Evolutionary conservation across 345 rosid species (phyloP).

Genomic region (Kandelia obovata): DNA sequence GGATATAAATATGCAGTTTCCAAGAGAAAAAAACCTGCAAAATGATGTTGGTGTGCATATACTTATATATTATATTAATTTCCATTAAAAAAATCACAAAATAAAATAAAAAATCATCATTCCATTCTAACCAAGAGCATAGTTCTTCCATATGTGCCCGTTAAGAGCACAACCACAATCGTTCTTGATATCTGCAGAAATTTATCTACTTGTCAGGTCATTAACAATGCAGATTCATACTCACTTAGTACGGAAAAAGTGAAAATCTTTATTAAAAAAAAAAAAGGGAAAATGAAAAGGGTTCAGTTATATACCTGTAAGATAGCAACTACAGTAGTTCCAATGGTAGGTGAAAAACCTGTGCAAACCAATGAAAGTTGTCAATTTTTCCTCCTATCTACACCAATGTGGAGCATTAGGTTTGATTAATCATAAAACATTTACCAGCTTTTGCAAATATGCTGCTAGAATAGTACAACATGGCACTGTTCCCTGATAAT

Average conservation of each 20-base stretch:
- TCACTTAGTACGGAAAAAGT: not conserved
- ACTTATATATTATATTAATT: not conserved
- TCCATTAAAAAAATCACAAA: no score
- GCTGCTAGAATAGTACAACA: conserved; percentile 31
- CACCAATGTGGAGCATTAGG: not conserved
- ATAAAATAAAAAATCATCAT: no score
- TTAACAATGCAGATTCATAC: not conserved
- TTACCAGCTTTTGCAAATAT: conserved; percentile 43
- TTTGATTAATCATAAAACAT: not conserved
- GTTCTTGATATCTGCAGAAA: conserved; percentile 29
- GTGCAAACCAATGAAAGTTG: not conserved
- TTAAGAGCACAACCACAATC: conserved; percentile 26
- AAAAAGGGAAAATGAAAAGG: no score
- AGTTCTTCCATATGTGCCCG: conserved; percentile 50
- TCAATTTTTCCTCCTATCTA: not conserved
- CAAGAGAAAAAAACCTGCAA: conserved; percentile 34
- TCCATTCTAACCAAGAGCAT: conserved; percentile 29
- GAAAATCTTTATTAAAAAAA: not conserved
- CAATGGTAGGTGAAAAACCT: conserved; percentile 42
- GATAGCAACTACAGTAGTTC: conserved; percentile 37
- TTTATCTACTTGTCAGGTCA: not conserved
- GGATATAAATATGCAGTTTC: conserved; percentile 34
- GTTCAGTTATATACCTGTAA: conserved; percentile 27
- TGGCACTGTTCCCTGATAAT: conserved; percentile 35
- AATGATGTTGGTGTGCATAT: not conserved